These are phyloP conservation scores for Nephelium lappaceum DNA, from an alignment of 345 rosid species.

Conservation along the genomic window DNA sequence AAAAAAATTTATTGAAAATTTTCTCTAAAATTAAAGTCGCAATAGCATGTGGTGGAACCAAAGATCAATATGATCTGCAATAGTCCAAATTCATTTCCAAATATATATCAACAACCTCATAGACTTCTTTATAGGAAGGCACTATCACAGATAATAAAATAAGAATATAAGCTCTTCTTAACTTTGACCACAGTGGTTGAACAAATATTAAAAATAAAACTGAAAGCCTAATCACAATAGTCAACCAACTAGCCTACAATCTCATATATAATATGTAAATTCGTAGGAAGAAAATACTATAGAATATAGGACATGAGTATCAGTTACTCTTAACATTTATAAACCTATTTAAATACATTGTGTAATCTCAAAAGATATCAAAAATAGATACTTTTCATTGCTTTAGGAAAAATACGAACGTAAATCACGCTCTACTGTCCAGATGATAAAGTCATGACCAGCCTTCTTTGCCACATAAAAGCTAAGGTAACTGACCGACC, in stretches of 20 bases:
- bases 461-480: background rate
- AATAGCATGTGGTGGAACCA: background rate
- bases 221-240: background rate
- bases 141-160: background rate
- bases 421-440: background rate
- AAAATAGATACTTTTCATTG: background rate
- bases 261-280: constrained; percentile 1
- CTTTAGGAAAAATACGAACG: background rate
- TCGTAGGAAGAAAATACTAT: background rate
- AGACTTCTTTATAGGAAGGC: background rate
- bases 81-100: background rate
- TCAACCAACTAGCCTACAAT: background rate
- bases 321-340: background rate
- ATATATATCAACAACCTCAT: background rate
- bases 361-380: background rate
- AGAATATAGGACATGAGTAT: background rate
- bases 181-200: background rate
- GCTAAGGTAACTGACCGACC: background rate
- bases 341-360: background rate
- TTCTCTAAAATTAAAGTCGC: background rate
- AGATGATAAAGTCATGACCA: background rate
- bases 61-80: background rate
- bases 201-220: background rate
- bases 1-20: background rate
- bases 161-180: background rate